These are phyloP conservation scores for Carex kokanica DNA, from an alignment of 176 grass and related monocot genomes.

Conservation along the genomic window DNA sequence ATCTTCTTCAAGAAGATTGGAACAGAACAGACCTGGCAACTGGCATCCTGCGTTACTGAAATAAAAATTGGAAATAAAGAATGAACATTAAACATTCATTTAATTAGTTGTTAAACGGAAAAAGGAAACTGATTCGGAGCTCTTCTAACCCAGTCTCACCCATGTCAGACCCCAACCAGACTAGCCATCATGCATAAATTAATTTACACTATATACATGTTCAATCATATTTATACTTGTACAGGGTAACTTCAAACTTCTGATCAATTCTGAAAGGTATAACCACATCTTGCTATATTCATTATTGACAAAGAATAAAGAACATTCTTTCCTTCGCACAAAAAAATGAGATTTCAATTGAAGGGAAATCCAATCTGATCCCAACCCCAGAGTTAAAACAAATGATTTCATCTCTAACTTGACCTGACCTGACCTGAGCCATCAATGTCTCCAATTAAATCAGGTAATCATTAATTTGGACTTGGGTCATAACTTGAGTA, in stretches of 20 bases:
- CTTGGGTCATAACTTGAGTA: background rate
- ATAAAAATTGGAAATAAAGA: slow-evolving; percentile 12
- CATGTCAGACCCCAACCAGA: no score
- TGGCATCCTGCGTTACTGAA: slow-evolving; percentile 24
- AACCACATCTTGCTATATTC: background rate
- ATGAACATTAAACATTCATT: slow-evolving; percentile 5
- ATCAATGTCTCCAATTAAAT: background rate
- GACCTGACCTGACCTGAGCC: background rate
- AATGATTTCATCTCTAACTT: background rate
- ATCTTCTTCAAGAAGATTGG: slow-evolving; percentile 20
- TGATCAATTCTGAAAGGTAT: background rate
- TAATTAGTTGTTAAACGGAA: background rate
- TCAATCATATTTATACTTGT: background rate
- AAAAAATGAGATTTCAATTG: background rate
- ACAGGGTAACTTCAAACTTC: background rate
- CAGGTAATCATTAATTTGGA: background rate
- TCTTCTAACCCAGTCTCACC: no score
- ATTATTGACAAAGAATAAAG: background rate
- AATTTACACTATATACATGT: background rate
- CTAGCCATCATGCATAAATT: background rate
- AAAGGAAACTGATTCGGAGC: background rate
- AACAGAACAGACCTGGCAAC: slow-evolving; percentile 15
- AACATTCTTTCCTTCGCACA: background rate
- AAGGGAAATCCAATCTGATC: background rate
- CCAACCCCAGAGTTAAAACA: background rate